A percentile compares a stretch with the other conserved stretches of the same genome.
Evolutionary conservation across 345 rosid species (phyloP).

Genomic region (Gossypium bickii): DNA sequence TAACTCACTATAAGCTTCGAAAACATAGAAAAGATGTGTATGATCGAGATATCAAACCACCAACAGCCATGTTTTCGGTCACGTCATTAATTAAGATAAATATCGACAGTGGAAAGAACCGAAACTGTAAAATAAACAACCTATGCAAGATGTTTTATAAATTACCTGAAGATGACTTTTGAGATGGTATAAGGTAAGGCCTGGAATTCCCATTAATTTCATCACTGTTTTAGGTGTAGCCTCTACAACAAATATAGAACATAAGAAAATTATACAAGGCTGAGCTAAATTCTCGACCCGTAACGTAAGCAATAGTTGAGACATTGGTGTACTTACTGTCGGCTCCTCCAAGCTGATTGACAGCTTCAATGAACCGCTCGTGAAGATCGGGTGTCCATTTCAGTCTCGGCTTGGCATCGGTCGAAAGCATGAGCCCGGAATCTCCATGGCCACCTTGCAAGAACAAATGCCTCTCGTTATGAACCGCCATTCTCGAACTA

Average conservation of each 20-base stretch:
- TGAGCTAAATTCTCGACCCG: too few relatives aligned
- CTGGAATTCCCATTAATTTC: slow-evolving; percentile 93
- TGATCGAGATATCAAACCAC: not conserved
- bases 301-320: not conserved
- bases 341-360: slow-evolving; percentile 92
- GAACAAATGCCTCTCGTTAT: slow-evolving; percentile 69
- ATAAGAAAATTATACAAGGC: too few relatives aligned
- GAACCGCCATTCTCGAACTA: slow-evolving; percentile 61
- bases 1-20: not conserved
- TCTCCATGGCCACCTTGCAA: slow-evolving; percentile 77
- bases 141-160: not conserved
- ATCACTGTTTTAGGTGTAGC: slow-evolving; percentile 94
- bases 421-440: slow-evolving; percentile 91
- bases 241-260: slow-evolving; percentile 43
- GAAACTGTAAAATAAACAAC: too few relatives aligned
- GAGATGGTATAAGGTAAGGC: slow-evolving; percentile 90
- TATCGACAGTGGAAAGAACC: too few relatives aligned
- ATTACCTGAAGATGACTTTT: slow-evolving; percentile 95
- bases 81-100: too few relatives aligned
- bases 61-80: not conserved
- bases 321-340: slow-evolving; percentile 54
- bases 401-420: slow-evolving; percentile 87
- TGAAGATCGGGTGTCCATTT: slow-evolving; percentile 96
- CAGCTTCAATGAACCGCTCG: slow-evolving; percentile 83
- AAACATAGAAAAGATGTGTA: not conserved